Evolutionary conservation across 2,329 filamentous ascomycete genomes (phyloP).

Genomic region (Epichloe elymi): DNA sequence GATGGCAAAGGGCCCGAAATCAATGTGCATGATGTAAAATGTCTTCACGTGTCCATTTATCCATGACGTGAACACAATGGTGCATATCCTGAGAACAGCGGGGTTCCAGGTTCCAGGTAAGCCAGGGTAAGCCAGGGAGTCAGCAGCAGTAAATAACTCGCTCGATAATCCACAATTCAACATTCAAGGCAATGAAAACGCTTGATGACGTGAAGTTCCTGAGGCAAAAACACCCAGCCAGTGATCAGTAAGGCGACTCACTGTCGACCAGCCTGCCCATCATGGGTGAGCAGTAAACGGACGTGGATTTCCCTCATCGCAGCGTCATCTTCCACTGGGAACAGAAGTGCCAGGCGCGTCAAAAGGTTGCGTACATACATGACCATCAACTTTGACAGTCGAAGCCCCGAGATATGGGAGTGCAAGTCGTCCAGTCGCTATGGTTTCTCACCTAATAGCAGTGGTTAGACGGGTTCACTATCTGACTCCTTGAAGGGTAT

Average conservation of each 20-base stretch:
- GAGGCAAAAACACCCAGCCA: too few relatives aligned
- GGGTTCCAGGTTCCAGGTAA: background rate
- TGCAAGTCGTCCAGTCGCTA: background rate
- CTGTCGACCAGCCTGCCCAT: background rate
- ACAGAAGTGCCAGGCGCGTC: background rate
- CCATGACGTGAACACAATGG: background rate
- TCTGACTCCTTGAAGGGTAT: background rate
- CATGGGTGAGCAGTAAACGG: background rate
- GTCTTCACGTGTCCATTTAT: background rate
- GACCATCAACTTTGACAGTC: background rate
- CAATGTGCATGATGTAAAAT: too few relatives aligned
- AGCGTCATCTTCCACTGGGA: background rate
- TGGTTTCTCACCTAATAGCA: background rate
- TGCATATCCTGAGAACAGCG: background rate
- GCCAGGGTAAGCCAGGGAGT: background rate
- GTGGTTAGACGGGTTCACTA: background rate
- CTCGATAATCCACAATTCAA: background rate
- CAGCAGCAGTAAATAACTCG: background rate
- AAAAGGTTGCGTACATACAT: background rate
- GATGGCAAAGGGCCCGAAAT: too few relatives aligned
- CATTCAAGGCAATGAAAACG: background rate
- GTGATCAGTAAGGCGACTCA: too few relatives aligned
- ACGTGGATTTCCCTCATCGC: background rate
- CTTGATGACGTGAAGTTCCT: too few relatives aligned
- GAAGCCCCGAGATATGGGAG: background rate